A percentile compares a stretch with the other conserved stretches of the same genome.
Conservation (phyloP, 352 stramenopile genomes). For the Aphanomyces stellatus region DNA sequence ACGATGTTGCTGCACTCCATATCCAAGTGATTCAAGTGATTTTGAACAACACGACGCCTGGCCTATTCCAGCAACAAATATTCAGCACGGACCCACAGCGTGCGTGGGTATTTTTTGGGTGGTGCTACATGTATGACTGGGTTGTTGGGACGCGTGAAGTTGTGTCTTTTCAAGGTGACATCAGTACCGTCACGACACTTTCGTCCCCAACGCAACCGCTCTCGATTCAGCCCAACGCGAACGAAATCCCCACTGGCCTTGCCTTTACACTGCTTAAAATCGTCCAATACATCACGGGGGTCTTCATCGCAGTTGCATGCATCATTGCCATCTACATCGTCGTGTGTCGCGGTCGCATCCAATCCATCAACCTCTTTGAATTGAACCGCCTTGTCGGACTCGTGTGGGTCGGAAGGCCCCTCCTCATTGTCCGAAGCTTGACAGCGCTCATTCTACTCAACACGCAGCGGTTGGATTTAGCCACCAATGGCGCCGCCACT, state of each 20-base stretch:
- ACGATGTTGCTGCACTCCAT: no score
- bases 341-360: not conserved
- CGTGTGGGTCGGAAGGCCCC: slow-evolving; percentile 1
- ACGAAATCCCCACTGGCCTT: not conserved
- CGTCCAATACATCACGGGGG: not conserved
- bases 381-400: slow-evolving; percentile 5
- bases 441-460: not conserved
- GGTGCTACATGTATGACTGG: slow-evolving; percentile 8
- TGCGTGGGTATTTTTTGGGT: not conserved
- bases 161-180: not conserved
- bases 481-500: not conserved
- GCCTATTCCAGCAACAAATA: not conserved
- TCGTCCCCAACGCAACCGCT: not conserved
- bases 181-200: not conserved
- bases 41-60: not conserved
- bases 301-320: not conserved
- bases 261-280: not conserved
- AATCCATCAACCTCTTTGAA: slow-evolving; percentile 3
- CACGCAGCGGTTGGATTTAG: not conserved
- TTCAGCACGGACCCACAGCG: not conserved
- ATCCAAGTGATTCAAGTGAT: not conserved
- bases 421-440: not conserved
- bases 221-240: not conserved
- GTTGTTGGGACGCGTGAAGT: not conserved
- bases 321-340: not conserved